Percentiles rank a stretch among this genome's conserved stretches.
Conservation (phyloP, 2,329 filamentous ascomycete genomes). For the Colletotrichum sp. region DNA sequence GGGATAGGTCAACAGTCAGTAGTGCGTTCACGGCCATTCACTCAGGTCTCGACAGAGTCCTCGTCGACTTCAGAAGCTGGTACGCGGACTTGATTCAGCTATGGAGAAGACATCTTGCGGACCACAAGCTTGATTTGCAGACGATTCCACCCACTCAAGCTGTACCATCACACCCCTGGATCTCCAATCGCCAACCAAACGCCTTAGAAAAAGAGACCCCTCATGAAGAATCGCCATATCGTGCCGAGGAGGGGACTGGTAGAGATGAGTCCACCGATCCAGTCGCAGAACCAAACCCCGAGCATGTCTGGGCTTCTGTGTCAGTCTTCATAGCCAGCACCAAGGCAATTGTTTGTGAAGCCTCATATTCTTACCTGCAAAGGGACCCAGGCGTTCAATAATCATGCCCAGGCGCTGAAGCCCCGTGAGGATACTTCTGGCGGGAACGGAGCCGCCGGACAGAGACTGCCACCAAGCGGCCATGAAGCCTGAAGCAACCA, state of each 20-base stretch:
- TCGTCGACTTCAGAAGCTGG: background rate
- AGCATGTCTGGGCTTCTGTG: background rate
- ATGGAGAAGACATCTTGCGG: background rate
- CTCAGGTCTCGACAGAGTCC: background rate
- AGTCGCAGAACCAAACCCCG: background rate
- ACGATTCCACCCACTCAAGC: background rate
- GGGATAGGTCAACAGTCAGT: background rate
- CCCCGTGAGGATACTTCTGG: background rate
- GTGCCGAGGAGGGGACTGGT: accelerated
- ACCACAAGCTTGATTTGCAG: accelerated
- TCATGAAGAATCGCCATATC: background rate
- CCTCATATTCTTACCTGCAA: background rate
- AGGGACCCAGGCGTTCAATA: background rate
- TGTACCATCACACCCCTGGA: background rate
- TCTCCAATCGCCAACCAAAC: background rate
- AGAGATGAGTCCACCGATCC: background rate
- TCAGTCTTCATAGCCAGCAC: accelerated
- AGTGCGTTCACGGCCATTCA: background rate
- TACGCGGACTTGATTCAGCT: background rate
- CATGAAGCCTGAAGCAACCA: background rate
- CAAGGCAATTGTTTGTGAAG: accelerated
- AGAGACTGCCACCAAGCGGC: background rate
- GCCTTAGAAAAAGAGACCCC: background rate
- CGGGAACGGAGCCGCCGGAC: background rate
- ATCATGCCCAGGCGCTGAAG: background rate